phyloP scores from a whole-genome alignment of 176 grass and related monocot species.

The Rhynchospora pubera region DNA sequence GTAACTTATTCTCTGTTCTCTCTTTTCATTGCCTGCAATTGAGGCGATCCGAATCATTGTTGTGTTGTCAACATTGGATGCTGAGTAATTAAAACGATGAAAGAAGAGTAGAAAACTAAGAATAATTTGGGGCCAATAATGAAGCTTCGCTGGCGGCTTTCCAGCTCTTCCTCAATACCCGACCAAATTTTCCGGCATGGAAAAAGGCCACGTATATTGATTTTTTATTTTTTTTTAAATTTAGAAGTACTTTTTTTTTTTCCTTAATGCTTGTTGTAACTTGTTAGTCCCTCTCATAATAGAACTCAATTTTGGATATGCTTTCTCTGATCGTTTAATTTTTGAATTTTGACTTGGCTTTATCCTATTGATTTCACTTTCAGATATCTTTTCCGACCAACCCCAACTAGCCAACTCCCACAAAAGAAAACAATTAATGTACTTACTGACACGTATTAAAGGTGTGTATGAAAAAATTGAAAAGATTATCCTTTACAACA shows the following conservation, averaged over 20 bases:
- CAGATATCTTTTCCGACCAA: background rate
- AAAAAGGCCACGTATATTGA: background rate
- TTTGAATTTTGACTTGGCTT: background rate
- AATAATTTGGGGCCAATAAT: background rate
- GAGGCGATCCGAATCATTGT: background rate
- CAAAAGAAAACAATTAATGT: background rate
- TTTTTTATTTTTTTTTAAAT: too few species aligned
- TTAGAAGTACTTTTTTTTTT: background rate
- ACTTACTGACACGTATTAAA: background rate
- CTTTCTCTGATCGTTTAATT: background rate
- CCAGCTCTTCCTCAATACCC: background rate
- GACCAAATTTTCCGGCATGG: background rate
- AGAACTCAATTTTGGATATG: background rate
- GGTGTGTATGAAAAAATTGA: background rate
- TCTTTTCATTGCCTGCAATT: background rate
- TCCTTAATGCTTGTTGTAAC: background rate
- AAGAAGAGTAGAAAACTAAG: background rate
- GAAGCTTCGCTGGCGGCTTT: background rate
- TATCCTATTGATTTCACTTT: background rate
- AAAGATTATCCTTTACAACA: background rate
- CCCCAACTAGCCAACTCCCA: background rate
- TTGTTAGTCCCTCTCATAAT: background rate
- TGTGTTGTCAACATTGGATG: background rate
- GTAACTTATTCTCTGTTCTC: too few species aligned
- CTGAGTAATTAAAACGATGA: background rate